Evolutionary conservation across 2,329 filamentous ascomycete species (phyloP).

Genomic region (Dothistroma septosporum): DNA sequence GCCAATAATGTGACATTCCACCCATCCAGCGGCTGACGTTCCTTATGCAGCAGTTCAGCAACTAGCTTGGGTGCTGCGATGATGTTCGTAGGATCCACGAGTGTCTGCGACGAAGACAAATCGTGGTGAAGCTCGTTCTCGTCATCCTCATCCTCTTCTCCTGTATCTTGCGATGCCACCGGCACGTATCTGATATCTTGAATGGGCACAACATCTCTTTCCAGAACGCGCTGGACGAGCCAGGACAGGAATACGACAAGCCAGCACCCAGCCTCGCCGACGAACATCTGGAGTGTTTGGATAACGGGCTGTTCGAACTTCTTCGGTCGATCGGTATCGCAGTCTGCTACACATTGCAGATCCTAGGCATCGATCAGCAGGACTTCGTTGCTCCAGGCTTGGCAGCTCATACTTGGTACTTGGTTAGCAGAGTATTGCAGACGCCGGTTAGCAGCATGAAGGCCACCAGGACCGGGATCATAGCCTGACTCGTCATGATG

Average conservation of each 20-base stretch:
- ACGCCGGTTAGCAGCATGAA: slow-evolving; percentile 97
- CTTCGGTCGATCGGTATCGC: slow-evolving; percentile 64
- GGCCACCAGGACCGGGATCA: slow-evolving; percentile 79
- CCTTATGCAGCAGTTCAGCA: slow-evolving; percentile 41
- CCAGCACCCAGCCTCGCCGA: slow-evolving; percentile 95
- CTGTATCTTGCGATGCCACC: slow-evolving; percentile 26
- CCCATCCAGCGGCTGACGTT: slow-evolving; percentile 59
- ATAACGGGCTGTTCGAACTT: slow-evolving; percentile 93
- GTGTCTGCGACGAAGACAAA: slow-evolving; percentile 33
- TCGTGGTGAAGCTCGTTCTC: slow-evolving; percentile 45
- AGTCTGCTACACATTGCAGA: slow-evolving; percentile 94
- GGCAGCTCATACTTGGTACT: slow-evolving; percentile 69
- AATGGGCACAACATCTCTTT: slow-evolving; percentile 12
- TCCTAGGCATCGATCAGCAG: slow-evolving; percentile 55
- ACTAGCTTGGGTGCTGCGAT: slow-evolving; percentile 53
- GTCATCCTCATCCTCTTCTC: slow-evolving; percentile 36
- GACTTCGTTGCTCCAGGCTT: neutral
- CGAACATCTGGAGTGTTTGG: slow-evolving; percentile 96
- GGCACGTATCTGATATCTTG: slow-evolving; percentile 30
- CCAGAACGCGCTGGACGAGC: slow-evolving; percentile 52
- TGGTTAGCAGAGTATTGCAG: slow-evolving; percentile 94
- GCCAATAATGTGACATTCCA: slow-evolving; percentile 70
- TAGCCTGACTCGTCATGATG: slow-evolving; percentile 56
- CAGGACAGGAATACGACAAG: slow-evolving; percentile 71
- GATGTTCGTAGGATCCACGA: slow-evolving; percentile 37